These are phyloP conservation scores for Trichoderma atrobrunneum DNA, from an alignment of 2,329 filamentous ascomycete genomes.

Conservation along the genomic window DNA sequence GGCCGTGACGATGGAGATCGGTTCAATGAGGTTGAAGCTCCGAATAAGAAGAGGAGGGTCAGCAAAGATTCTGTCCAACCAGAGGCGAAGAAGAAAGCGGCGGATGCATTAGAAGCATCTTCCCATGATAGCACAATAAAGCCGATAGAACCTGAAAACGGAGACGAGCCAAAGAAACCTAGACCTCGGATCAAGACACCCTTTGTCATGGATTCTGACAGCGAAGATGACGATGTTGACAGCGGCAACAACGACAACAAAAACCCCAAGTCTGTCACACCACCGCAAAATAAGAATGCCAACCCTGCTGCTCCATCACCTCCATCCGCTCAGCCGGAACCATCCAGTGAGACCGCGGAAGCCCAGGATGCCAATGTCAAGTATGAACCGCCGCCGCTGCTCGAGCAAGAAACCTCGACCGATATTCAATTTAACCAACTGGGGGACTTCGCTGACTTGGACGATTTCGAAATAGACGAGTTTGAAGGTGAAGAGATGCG, in stretches of 20 bases:
- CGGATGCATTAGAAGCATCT: not conserved
- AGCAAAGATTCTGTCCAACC: conserved; percentile 24
- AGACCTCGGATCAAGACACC: conserved; percentile 41
- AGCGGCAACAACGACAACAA: conserved; percentile 23
- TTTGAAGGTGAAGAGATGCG: conserved; percentile 63
- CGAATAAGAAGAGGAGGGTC: conserved; percentile 32
- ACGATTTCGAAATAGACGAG: conserved; percentile 53
- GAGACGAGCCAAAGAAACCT: conserved; percentile 21
- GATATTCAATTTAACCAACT: conserved; percentile 36
- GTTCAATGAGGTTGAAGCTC: conserved; percentile 36
- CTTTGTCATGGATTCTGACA: conserved; percentile 69
- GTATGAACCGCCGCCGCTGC: conserved; percentile 21
- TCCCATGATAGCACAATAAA: conserved; percentile 23
- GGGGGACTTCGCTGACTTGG: conserved; percentile 43
- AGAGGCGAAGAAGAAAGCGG: not conserved
- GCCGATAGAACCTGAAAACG: conserved; percentile 31
- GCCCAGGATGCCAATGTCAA: conserved; percentile 2
- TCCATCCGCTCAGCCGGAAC: not conserved
- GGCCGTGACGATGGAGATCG: conserved; percentile 28
- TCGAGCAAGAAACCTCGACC: conserved; percentile 34
- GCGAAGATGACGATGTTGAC: conserved; percentile 38
- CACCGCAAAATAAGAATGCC: conserved; percentile 3
- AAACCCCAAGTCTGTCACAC: conserved; percentile 22
- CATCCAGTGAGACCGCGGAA: not conserved
- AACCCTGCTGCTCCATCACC: not conserved